phyloP scores from a whole-genome alignment of 495 filamentous ascomycete genomes.

The Cladorrhinum samala region DNA sequence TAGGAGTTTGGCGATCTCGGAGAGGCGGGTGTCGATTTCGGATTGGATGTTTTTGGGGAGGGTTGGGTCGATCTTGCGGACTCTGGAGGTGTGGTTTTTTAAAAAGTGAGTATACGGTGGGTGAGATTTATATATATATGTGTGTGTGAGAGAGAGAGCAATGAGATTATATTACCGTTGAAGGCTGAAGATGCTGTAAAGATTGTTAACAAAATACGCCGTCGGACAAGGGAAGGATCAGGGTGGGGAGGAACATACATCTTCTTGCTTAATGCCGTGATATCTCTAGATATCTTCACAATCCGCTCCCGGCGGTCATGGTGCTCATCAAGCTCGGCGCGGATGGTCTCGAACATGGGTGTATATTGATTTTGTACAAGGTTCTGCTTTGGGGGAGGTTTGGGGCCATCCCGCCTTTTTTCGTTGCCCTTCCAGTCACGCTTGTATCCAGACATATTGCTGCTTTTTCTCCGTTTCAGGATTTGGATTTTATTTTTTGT shows the following conservation, averaged over 20 bases:
- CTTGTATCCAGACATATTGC: constrained; percentile 46
- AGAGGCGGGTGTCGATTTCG: constrained; percentile 56
- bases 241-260: constrained; percentile 53
- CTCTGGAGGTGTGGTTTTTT: constrained; percentile 19
- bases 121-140: neutral
- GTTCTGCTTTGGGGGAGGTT: constrained; percentile 23
- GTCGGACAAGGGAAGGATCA: neutral
- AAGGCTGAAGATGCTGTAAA: constrained; percentile 76
- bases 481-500: neutral
- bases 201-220: neutral
- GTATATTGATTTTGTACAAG: constrained; percentile 47
- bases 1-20: constrained; percentile 64
- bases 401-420: constrained; percentile 27
- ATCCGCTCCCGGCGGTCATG: constrained; percentile 87
- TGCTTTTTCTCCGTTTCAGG: neutral
- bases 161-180: no score
- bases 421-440: constrained; percentile 55
- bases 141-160: neutral
- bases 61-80: constrained; percentile 55
- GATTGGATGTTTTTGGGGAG: constrained; percentile 59
- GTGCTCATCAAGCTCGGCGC: constrained; percentile 85
- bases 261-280: constrained; percentile 93
- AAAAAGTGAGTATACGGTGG: constrained; percentile 29
- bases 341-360: constrained; percentile 78
- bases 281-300: constrained; percentile 82